Evolutionary conservation across 805 yeast species (phyloP), one percentile per base, ranked within the genome.

Genomic region (Saccharomycopsis fibuligera): DNA sequence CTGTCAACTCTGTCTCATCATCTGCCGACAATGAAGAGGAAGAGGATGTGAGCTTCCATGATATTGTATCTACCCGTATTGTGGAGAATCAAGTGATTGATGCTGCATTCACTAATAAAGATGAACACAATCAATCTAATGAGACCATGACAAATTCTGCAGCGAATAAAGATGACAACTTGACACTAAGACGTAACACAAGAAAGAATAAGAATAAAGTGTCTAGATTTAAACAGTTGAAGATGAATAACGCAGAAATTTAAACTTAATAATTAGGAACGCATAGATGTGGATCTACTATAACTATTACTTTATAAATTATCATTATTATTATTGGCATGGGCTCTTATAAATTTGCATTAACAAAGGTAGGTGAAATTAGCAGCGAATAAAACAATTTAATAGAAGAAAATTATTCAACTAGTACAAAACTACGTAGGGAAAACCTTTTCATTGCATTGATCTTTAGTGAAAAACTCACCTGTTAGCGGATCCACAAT

Each of bases 401-500:
- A n/a, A n/a, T n/a, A n/a, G n/a, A n/a, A n/a, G n/a, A n/a, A n/a
- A n/a, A n/a, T n/a, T n/a, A n/a, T n/a, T n/a, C n/a, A n/a, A n/a
- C n/a, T n/a, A n/a, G n/a, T n/a, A n/a, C n/a, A n/a, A n/a, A 38
- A 39, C 43, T 23, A 53, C 19, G 56, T 53, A 12, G 56, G 56
- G 38, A 53, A 53, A 12, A 53, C 56, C 27, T 48, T 53, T 3
- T 19, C 24, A 12, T 36, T 19, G 27, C 52, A 50, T 12, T 44
- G 29, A 2, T 35, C 41, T n/a, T 19, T 25, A 5, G 19, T 25
- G 25, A 45, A 53, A 25, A 38, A n/a, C 9, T 47, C 52, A 6
- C 54, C 56, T 8, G 54, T 44, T n/a, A 51, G 30, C 3, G 56
- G 54, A 48, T 53, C 54, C 5, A 47, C 54, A 4, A 53, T 33